Evolutionary conservation across 768 basidiomycete genomes (phyloP), one percentile per base, ranked within the genome.

Genomic region (Xerocomus spinulosus): DNA sequence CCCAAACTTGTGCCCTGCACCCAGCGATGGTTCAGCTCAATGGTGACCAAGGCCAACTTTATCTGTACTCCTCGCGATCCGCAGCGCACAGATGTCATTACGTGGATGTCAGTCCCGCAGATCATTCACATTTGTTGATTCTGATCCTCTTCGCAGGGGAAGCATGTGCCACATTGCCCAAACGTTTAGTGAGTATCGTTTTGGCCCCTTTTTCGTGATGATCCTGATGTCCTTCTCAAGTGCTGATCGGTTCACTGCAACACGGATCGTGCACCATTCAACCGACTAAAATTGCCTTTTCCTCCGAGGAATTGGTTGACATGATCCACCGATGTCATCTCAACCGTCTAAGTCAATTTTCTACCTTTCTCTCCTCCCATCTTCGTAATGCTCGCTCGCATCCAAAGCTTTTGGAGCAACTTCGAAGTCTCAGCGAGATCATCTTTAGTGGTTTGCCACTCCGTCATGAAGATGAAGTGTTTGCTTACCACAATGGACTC

Each of bases 121-220:
- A 52, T 45, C 51, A 42, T 39, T 46, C 52, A 9, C 35, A 40
- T 29, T 34, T 56, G 49, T 54, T 46, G 52, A 58, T 56, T 61
- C 63, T 72, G 35, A 59, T 68, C 62, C 70, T 70, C 49, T 54
- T 49, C 56, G 46, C 70, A 87, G 85, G 74, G 86, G 87, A 48
- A 85, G 83, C 72, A 85, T 89, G 84, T 87, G 83, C 61, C 87
- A 88, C 67, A 88, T 88, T 51, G 87, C 68, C 24, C 85, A 88
- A 65, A 79, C 76, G 34, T 86, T 81, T 74, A 82, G 85, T 86
- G 67, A 72, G 83, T 71, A 15, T 41, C 38, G 46, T 43, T 46
- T 44, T 48, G 48, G 28, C 59, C 55, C 35, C 58, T 57, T 44
- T 46, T 28, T 15, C 9, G 12, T 48, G 60, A 62, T 54, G 63